Evolutionary conservation across 257 asterid species (phyloP).

Genomic region (Scutellaria barbata): DNA sequence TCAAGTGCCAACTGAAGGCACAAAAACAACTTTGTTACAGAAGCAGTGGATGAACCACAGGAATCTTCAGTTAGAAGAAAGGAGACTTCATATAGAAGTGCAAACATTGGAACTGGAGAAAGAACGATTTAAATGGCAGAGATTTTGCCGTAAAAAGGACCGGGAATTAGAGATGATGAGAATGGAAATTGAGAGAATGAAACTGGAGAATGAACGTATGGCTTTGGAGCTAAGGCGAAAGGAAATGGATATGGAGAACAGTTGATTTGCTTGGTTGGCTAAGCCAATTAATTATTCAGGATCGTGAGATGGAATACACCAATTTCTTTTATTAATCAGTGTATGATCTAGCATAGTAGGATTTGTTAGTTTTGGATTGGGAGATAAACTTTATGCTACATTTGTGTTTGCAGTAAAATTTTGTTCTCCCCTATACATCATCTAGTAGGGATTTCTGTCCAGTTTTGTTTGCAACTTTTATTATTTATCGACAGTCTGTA

Average conservation of each 20-base stretch:
- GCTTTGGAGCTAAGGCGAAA: constrained; percentile 53
- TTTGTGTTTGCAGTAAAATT: constrained; percentile 9
- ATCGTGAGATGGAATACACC: not conserved
- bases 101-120: constrained; percentile 64
- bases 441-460: not conserved
- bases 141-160: constrained; percentile 56
- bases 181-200: constrained; percentile 59
- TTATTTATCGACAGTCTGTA: not conserved
- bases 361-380: not conserved
- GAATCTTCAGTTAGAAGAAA: constrained; percentile 50
- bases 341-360: not conserved
- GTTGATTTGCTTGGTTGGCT: constrained; percentile 19
- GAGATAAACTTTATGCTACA: not conserved
- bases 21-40: constrained; percentile 28
- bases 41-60: constrained; percentile 41
- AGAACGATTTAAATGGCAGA: constrained; percentile 61
- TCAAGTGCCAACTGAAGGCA: constrained; percentile 33
- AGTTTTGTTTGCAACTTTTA: constrained; percentile 12
- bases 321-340: constrained; percentile 1
- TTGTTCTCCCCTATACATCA: not conserved
- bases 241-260: constrained; percentile 45
- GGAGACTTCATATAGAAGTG: constrained; percentile 46
- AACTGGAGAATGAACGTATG: constrained; percentile 58
- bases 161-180: constrained; percentile 47
- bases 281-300: not conserved